Base-by-base conservation (phyloP, 176 grass and related monocot species). In the Aegilops longissima region DNA sequence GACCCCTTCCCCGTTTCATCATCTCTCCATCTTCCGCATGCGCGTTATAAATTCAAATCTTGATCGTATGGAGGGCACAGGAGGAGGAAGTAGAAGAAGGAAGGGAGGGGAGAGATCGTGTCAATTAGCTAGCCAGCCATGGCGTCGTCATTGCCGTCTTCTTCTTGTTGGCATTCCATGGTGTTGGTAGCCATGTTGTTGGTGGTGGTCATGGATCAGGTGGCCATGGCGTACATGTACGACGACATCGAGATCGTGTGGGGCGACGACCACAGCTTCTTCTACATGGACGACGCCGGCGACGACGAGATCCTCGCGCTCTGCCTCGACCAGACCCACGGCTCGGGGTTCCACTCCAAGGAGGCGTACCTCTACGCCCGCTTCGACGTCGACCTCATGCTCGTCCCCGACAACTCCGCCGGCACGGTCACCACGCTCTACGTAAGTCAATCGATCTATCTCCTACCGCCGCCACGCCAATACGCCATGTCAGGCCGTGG, bases 351-450 rank as follows among this genome's bases (percentile, higher is more conserved):
- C 88, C 79, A 61, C 5, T 84, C 89, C 66, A 96, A 85, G 76
- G 40, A 80, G 11, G 66, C 84, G 11, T 92, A 80, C 79, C 85
- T 92, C 66, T 96, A 90, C 62, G 92, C 52, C 52, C 88, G 92
- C 83, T 87, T 88, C 52, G 88, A 87, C 86, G 80, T 96, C 85
- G 89, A 96, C 33, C 34, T 96, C 5, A 93, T 86, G 80, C 80
- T 96, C 45, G 87, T 96, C 39, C 82, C 87, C 67, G 74, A 84
- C 47, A 73, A 96, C 85, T 96, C 94, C 6, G 92, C 94, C 73
- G 94, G 94, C 82, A 96, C 94, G 17, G 94, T 94, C 85, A 90
- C 92, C 84, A 89, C 94, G 12, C 79, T 87, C 84, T 96, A 96
- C 68, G 92, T 96, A 82, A 85, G 45, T 47, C 44, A 0, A 91